phyloP scores from a whole-genome alignment of 768 basidiomycete genomes.

The Rhodosporidiobolus odoratus region DNA sequence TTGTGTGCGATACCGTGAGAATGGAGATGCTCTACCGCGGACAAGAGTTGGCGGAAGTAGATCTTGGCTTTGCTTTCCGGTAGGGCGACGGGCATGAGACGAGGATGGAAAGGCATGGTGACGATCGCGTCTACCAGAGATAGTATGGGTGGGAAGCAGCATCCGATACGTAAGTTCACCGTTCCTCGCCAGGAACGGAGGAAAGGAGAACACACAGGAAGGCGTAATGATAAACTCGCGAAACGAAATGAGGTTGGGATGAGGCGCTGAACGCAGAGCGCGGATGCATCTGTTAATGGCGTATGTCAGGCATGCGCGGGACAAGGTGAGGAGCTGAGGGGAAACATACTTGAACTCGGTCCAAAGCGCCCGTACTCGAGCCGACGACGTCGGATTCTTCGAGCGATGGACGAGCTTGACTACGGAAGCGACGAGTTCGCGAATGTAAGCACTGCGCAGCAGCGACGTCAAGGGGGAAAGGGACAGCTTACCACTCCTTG shows the following conservation, averaged over 20 bases:
- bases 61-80: slow-evolving; percentile 66
- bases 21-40: slow-evolving; percentile 78
- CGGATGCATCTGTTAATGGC: slow-evolving; percentile 59
- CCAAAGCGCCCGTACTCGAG: slow-evolving; percentile 80
- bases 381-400: slow-evolving; percentile 76
- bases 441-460: slow-evolving; percentile 11
- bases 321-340: neutral
- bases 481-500: slow-evolving; percentile 42
- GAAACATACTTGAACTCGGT: slow-evolving; percentile 42
- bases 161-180: no score
- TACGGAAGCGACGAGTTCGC: slow-evolving; percentile 57
- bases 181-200: no score
- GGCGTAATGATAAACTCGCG: slow-evolving; percentile 60
- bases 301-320: neutral
- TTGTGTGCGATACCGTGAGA: slow-evolving; percentile 51
- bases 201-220: slow-evolving; percentile 15
- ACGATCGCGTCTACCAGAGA: slow-evolving; percentile 14
- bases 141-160: neutral
- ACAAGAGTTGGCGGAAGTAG: slow-evolving; percentile 78
- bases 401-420: slow-evolving; percentile 87
- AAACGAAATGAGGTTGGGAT: slow-evolving; percentile 88
- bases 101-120: slow-evolving; percentile 76
- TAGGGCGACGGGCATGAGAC: slow-evolving; percentile 80
- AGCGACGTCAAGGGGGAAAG: slow-evolving; percentile 24
- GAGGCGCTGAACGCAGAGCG: slow-evolving; percentile 72